Evolutionary conservation across 371 early-diverging fungal genomes (phyloP), one percentile per base, ranked within the genome.

Genomic region (Rhizopus stolonifer): DNA sequence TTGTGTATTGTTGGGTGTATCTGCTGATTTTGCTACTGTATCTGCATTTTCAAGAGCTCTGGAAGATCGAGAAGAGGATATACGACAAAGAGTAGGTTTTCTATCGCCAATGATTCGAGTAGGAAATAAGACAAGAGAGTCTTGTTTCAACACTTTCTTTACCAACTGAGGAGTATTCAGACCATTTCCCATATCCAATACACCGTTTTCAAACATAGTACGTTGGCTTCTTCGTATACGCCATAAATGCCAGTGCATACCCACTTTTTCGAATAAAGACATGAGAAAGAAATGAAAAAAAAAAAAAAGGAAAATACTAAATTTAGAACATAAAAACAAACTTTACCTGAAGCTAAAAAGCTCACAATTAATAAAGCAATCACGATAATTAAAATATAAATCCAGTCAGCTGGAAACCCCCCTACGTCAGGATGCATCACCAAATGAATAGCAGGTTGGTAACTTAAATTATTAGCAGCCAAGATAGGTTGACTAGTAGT

Each of bases 351-450:
- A 40, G 77, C 65, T 21, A 77, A 42, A 49, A 81, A 71, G 34
- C 80, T 75, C 21, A 81, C 53, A 3, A 74, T 79, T 8, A 81
- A 60, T 26, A 83, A 51, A n/a, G 77, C 74, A 23, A 83, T 74
- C 8, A 81, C 78, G 17, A 83, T 67, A 23, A 81, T 72, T 38
- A 83, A 54, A 1, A 77, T 75, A 52, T 80, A 80, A 59, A 81
- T 81, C 83, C 83, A 83, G 21, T 80, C 67, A 50, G 70, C 71
- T 0, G 81, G 70, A 49, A 75, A 73, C 0, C 64, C 68, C 17
- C 70, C 67, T 19, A 69, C 59, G 15, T 68, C 61, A 13, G 79
- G 79, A 48, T 75, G 71, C 42, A 79, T 54, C 0, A 53, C 52
- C 15, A 73, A 65, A 19, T 50, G 58, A 15, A 68, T 54, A 1